phyloP scores from a whole-genome alignment of 352 stramenopile genomes.

The Sclerospora graminicola region DNA sequence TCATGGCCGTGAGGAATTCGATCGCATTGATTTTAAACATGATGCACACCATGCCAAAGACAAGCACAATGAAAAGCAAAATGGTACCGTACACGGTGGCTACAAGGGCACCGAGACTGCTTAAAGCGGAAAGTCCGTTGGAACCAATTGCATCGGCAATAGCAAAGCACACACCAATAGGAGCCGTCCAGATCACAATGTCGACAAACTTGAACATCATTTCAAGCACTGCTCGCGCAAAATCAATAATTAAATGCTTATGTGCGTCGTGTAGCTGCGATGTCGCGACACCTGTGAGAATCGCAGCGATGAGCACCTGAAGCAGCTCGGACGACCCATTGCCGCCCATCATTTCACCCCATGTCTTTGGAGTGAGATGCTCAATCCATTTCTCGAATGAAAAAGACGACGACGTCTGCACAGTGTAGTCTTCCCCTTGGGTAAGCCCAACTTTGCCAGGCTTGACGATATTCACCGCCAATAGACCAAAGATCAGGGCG shows the following conservation, averaged over 20 bases:
- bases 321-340: constrained; percentile 43
- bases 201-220: constrained; percentile 67
- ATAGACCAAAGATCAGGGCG: constrained; percentile 33
- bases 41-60: constrained; percentile 31
- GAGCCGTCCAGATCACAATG: constrained; percentile 54
- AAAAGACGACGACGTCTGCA: constrained; percentile 12
- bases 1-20: constrained; percentile 38
- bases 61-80: constrained; percentile 33
- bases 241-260: constrained; percentile 36
- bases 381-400: constrained; percentile 44
- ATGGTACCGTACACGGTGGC: constrained; percentile 38
- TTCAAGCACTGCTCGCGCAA: constrained; percentile 33
- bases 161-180: constrained; percentile 46
- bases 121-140: constrained; percentile 35
- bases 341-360: constrained; percentile 58
- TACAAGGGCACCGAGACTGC: constrained; percentile 29
- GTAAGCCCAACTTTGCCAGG: constrained; percentile 31
- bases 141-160: constrained; percentile 38
- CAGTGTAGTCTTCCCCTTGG: constrained; percentile 26
- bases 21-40: constrained; percentile 37
- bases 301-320: constrained; percentile 38
- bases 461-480: constrained; percentile 46
- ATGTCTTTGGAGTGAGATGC: constrained; percentile 56
- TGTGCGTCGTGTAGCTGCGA: constrained; percentile 19
- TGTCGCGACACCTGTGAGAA: constrained; percentile 34